Evolutionary conservation across 805 yeast species (phyloP).

Genomic region (Isabelozyma pseudorhagii): DNA sequence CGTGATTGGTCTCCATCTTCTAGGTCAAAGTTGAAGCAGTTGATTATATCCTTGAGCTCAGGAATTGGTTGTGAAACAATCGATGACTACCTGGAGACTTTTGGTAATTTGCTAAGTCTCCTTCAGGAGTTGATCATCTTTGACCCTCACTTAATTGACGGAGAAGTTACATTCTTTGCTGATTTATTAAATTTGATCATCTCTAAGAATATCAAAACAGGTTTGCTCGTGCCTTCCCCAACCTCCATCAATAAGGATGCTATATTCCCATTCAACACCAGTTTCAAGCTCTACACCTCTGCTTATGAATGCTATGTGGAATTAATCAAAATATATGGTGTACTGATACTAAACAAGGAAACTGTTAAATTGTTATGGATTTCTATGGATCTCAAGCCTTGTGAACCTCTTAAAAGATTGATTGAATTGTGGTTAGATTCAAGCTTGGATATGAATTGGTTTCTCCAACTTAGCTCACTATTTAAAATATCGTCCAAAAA

Average conservation of each 20-base stretch:
- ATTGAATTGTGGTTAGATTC: conserved; percentile 62
- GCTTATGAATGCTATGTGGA: conserved; percentile 60
- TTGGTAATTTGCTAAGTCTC: conserved; percentile 19
- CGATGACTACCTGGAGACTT: conserved; percentile 23
- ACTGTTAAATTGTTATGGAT: conserved; percentile 62
- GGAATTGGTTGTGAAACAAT: conserved; percentile 30
- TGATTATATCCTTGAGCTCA: conserved; percentile 24
- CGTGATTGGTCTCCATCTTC: conserved; percentile 15
- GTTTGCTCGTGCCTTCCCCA: conserved; percentile 28
- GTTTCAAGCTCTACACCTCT: conserved; percentile 34
- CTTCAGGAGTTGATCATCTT: conserved; percentile 38
- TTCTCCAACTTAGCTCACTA: conserved; percentile 49
- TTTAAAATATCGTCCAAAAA: conserved; percentile 43
- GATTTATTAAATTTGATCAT: conserved; percentile 24
- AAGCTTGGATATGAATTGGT: conserved; percentile 52
- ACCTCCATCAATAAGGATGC: conserved; percentile 39
- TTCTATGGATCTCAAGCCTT: conserved; percentile 46
- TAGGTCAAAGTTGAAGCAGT: conserved; percentile 20
- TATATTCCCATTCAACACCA: conserved; percentile 45
- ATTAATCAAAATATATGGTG: conserved; percentile 49
- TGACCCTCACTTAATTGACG: conserved; percentile 33
- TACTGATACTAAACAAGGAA: conserved; percentile 40
- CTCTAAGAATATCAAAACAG: conserved; percentile 33
- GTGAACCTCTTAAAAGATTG: conserved; percentile 41
- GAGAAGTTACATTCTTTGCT: conserved; percentile 27